phyloP scores from a whole-genome alignment of 805 yeast species.

The Cyberlindnera euphorbiae region DNA sequence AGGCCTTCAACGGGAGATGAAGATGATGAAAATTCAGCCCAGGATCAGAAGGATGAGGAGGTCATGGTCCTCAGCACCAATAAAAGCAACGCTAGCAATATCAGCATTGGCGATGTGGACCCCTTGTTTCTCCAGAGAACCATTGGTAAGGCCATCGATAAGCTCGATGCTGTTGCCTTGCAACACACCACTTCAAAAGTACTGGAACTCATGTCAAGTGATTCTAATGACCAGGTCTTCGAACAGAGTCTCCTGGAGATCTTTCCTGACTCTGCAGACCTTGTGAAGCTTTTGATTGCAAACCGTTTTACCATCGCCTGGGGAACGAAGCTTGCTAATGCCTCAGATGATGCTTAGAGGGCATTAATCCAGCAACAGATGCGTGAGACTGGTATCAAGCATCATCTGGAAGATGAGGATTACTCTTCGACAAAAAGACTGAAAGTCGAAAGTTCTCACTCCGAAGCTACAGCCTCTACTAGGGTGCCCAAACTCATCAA shows the following conservation, averaged over 20 bases:
- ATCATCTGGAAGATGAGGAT: slow-evolving; percentile 31
- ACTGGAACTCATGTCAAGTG: slow-evolving; percentile 34
- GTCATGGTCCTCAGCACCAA: slow-evolving; percentile 18
- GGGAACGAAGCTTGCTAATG: slow-evolving; percentile 43
- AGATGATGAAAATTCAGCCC: slow-evolving; percentile 13
- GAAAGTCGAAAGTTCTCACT: slow-evolving; percentile 17
- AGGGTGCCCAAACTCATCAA: slow-evolving; percentile 55
- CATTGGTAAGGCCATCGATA: slow-evolving; percentile 31
- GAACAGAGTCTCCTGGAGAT: slow-evolving; percentile 51
- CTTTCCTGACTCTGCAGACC: slow-evolving; percentile 46
- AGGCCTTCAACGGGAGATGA: slow-evolving; percentile 22
- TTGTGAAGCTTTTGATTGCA: slow-evolving; percentile 44
- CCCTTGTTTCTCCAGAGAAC: slow-evolving; percentile 52
- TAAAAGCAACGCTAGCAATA: slow-evolving; percentile 3
- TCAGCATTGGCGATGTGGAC: slow-evolving; percentile 38
- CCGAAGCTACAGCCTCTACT: background rate
- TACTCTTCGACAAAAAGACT: slow-evolving; percentile 23
- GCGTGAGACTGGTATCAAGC: slow-evolving; percentile 35
- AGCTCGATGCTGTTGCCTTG: slow-evolving; percentile 35
- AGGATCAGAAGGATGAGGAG: slow-evolving; percentile 17
- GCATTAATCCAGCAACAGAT: slow-evolving; percentile 38
- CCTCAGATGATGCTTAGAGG: slow-evolving; percentile 34
- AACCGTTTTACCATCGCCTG: slow-evolving; percentile 52
- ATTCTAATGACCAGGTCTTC: slow-evolving; percentile 36
- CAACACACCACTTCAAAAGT: slow-evolving; percentile 39